Evolutionary conservation across 1,139 yeast species (phyloP), one percentile per base, ranked within the genome.

Genomic region (Saccharomycopsis phalli): DNA sequence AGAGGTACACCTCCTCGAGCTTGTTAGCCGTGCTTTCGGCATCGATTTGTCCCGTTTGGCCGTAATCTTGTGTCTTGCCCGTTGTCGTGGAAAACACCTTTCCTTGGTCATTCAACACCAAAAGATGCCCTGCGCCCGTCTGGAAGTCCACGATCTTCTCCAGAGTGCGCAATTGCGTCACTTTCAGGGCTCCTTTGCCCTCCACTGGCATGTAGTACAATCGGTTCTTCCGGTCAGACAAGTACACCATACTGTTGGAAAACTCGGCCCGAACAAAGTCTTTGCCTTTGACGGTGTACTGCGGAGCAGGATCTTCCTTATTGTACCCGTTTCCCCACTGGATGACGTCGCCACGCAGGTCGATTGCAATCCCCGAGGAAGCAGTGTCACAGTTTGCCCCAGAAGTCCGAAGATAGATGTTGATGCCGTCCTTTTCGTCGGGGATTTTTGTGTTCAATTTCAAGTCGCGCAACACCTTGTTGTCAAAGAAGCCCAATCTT

Each of bases 21-120:
- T 53, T 53, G 42, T 69, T 68, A 3, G 69, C 65, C 4, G 46
- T 47, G 19, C 80, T 79, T 1, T 94, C 76, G 50, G 66, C 71
- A 11, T 63, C 59, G 10, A 34, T n/a, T 17, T 83, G 58, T 11
- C 97, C 97, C 58, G 70, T 83, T 60, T 88, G 97, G 4, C 96
- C 97, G 50, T 55, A 54, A 59, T 71, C 58, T 4, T 26, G 20
- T 35, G 47, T 18, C 17, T 45, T 23, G 0, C 78, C 76, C 0
- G 93, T 72, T 11, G 82, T 69, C 6, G 77, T 68, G 1, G 83
- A 66, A 50, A 69, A 81, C 0, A 83, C 75, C 31, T 75, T 66
- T 0, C 93, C 91, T n/a, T 65, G 55, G 34, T 68, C 62, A 0
- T 82, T 69, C 36, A 84, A 59, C 10, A 81, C 59, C 20, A 83